Base-by-base conservation (phyloP, 805 yeast species). In the Wickerhamiella nectarea region DNA sequence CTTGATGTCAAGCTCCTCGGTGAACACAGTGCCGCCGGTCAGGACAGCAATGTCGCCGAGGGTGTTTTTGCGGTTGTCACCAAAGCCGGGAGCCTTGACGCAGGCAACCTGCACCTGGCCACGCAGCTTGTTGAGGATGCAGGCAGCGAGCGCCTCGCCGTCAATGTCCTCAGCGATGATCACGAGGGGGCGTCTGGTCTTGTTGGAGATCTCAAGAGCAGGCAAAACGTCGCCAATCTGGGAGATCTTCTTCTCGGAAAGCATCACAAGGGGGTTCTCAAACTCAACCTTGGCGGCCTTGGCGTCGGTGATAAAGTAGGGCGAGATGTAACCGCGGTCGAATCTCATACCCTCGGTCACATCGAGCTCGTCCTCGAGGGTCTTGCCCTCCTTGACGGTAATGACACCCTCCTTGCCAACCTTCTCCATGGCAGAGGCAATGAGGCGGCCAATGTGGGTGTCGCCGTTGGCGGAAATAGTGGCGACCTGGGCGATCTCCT, bases 361-460 rank as follows among this genome's bases (percentile, higher is more conserved):
- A 68, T 87, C 96, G 56, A 89, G 76, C 65, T 85, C 94, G 63
- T 89, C 98, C 64, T 83, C 95, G 56, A 89, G 71, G 55, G 96
- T 91, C 73, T 85, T 87, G 56, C 97, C 97, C 67, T 85, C 95
- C 71, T 80, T 89, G 58, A 89, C 91, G 54, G 97, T 89, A 64
- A 89, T 87, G 51, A 89, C 97, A 72, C 98, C 98, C 65, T 89
- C 97, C 68, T 89, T 86, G 56, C 98, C 98, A 48, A 89, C 98
- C 66, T 87, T 87, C 68, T 86, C 96, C 93, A 89, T 89, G 52
- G 98, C 97, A 44, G 80, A 75, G 43, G 97, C 95, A 61, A 89
- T 73, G 55, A 91, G 70, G 61, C 74, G 69, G 63, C 98, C 98
- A 53, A 89, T 82, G 70, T 87, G 95, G 24, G 72, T 60, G 62